A percentile compares a stretch with the other conserved stretches of the same genome.
phyloP scores from a whole-genome alignment of 495 filamentous ascomycete genomes.

The Aspergillus avenaceus region DNA sequence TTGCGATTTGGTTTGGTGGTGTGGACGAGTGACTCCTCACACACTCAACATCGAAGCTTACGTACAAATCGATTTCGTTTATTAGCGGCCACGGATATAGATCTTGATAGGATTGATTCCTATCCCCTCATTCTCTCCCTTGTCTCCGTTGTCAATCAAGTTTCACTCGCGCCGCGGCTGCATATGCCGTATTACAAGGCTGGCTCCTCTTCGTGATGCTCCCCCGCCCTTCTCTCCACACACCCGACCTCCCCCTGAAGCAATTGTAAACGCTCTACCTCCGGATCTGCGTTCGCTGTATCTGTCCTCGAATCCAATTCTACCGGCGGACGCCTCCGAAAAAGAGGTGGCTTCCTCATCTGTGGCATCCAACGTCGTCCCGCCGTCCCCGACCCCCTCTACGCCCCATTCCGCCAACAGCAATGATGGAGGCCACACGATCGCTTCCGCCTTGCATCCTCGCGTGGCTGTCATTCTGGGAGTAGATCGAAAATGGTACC shows the following conservation, averaged over 20 bases:
- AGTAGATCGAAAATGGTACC: conserved; percentile 57
- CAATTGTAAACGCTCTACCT: conserved; percentile 23
- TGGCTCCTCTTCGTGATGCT: conserved; percentile 45
- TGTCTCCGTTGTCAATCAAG: neutral
- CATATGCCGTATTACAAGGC: conserved; percentile 41
- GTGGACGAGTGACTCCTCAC: too few relatives aligned
- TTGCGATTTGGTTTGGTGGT: too few relatives aligned
- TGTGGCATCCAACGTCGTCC: conserved; percentile 21
- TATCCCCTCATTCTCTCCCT: neutral
- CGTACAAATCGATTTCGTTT: too few relatives aligned
- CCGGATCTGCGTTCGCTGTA: conserved; percentile 13
- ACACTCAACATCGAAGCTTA: too few relatives aligned
- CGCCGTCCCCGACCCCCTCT: conserved; percentile 34
- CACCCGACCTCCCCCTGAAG: conserved; percentile 21
- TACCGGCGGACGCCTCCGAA: conserved; percentile 12
- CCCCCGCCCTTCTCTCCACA: conserved; percentile 37
- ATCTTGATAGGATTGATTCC: neutral
- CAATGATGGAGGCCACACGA: conserved; percentile 30
- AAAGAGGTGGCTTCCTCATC: conserved; percentile 33
- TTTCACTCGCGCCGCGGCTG: conserved; percentile 25
- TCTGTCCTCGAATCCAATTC: conserved; percentile 7
- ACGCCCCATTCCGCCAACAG: conserved; percentile 30
- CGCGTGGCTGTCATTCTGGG: conserved; percentile 63
- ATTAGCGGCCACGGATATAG: too few relatives aligned
- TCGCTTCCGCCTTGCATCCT: conserved; percentile 48